A percentile compares a stretch with the other conserved stretches of the same genome.
These are phyloP conservation scores for Piromyces finnis DNA, from an alignment of 192 early-diverging fungal species.

Conservation along the genomic window DNA sequence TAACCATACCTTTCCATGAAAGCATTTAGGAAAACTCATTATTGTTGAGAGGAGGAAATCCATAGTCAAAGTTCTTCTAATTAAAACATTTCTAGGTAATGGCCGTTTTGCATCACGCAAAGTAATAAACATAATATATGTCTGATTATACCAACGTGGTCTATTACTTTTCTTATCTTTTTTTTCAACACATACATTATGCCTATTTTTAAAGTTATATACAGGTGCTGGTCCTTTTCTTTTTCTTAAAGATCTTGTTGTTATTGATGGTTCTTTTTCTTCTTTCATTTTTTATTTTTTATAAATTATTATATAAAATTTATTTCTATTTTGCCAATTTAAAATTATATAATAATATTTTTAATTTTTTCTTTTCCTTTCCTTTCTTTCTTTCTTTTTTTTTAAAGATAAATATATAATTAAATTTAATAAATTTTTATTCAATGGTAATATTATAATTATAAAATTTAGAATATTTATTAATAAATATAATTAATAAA, in stretches of 20 bases:
- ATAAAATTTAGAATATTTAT: too few relatives aligned
- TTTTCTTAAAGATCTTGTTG: neutral
- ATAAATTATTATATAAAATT: too few relatives aligned
- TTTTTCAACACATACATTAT: neutral
- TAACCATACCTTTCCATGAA: constrained; percentile 58
- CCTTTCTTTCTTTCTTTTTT: too few relatives aligned
- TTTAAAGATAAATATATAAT: too few relatives aligned
- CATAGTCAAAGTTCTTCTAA: constrained; percentile 51
- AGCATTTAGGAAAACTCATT: constrained; percentile 55
- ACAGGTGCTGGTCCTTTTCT: neutral
- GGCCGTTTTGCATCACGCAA: constrained; percentile 45
- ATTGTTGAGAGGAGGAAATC: constrained; percentile 59
- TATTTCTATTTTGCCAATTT: too few relatives aligned
- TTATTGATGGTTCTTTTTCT: neutral
- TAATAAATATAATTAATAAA: too few relatives aligned
- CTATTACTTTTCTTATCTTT: neutral
- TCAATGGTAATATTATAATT: too few relatives aligned
- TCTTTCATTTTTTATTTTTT: neutral
- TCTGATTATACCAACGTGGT: constrained; percentile 83
- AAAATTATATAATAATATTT: too few relatives aligned
- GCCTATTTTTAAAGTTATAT: neutral
- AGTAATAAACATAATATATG: constrained; percentile 67
- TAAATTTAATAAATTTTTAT: too few relatives aligned
- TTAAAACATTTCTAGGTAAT: constrained; percentile 51
- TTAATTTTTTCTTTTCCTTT: too few relatives aligned